Percentiles rank a stretch among this genome's conserved stretches.
Evolutionary conservation across 768 basidiomycete species (phyloP).

Genomic region (Neoboletus magnificus): DNA sequence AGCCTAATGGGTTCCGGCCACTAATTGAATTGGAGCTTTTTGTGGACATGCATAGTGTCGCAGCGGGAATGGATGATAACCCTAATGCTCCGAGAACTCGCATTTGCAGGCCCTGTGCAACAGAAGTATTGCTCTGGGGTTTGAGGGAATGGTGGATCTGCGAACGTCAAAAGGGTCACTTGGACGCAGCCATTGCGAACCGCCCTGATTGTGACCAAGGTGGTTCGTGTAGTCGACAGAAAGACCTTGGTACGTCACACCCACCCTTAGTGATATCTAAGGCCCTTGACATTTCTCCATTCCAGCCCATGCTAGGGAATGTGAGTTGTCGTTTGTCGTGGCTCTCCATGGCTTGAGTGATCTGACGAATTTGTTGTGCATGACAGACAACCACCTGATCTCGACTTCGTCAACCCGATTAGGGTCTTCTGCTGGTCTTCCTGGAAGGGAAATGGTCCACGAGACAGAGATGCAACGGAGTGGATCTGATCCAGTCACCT

Average conservation of each 20-base stretch:
- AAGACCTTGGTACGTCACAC: constrained; percentile 54
- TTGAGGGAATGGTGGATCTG: constrained; percentile 80
- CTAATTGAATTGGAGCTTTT: constrained; percentile 72
- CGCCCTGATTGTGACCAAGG: constrained; percentile 70
- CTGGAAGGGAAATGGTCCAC: not conserved
- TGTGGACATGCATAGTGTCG: constrained; percentile 59
- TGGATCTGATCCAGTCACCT: not conserved
- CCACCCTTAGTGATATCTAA: not conserved
- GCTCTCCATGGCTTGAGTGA: not conserved
- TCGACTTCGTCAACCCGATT: not conserved
- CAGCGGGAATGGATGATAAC: constrained; percentile 53
- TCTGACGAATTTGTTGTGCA: constrained; percentile 4
- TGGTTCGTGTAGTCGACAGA: constrained; percentile 55
- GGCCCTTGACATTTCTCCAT: constrained; percentile 7
- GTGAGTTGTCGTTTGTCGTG: constrained; percentile 40
- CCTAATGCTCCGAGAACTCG: constrained; percentile 55
- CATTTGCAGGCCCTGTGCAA: constrained; percentile 71
- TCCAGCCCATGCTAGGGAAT: constrained; percentile 71
- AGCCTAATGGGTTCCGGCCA: constrained; percentile 60
- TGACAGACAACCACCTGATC: constrained; percentile 42
- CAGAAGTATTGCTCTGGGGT: constrained; percentile 73
- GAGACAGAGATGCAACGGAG: constrained; percentile 2
- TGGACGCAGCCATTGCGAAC: constrained; percentile 52
- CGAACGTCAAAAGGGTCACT: constrained; percentile 66
- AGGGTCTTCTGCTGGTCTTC: not conserved